Percentiles rank a stretch among this genome's conserved stretches.
Evolutionary conservation across 1,139 yeast genomes (phyloP).

Genomic region (Saccharomyces hybrid): DNA sequence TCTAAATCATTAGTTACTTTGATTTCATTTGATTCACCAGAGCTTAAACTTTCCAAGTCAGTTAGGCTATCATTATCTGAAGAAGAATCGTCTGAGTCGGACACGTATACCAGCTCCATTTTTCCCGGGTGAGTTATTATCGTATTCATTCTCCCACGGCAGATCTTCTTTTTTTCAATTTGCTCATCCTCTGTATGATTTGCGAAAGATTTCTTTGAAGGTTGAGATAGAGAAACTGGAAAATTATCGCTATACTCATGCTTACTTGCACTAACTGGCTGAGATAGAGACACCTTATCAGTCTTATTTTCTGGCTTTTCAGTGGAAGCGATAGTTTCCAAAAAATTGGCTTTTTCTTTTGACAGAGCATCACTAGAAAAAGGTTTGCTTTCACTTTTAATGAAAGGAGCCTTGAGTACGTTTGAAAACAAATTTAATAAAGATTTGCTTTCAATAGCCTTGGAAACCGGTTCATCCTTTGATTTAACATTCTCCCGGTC

Average conservation of each 20-base stretch:
- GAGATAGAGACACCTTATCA: not conserved
- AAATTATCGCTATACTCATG: not conserved
- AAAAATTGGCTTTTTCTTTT: not conserved
- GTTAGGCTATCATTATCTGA: not conserved
- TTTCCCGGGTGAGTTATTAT: conserved; percentile 3
- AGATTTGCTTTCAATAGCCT: not conserved
- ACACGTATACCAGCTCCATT: conserved; percentile 10
- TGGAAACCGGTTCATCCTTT: not conserved
- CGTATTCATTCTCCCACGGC: not conserved
- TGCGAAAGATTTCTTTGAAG: not conserved
- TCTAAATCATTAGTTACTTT: not conserved
- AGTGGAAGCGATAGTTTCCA: not conserved
- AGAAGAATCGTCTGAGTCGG: conserved; percentile 8
- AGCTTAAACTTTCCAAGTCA: not conserved
- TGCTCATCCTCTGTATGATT: not conserved
- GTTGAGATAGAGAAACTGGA: not conserved
- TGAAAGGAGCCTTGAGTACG: not conserved
- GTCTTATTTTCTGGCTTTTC: not conserved
- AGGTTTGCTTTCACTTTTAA: not conserved
- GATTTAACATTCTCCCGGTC: not conserved
- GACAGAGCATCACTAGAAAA: not conserved
- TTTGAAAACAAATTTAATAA: conserved; percentile 1
- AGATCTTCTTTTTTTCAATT: not conserved
- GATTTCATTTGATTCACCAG: not conserved
- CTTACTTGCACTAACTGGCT: not conserved